Conservation (phyloP, 164 flowering plant species). For the Umbilicus rupestris region DNA sequence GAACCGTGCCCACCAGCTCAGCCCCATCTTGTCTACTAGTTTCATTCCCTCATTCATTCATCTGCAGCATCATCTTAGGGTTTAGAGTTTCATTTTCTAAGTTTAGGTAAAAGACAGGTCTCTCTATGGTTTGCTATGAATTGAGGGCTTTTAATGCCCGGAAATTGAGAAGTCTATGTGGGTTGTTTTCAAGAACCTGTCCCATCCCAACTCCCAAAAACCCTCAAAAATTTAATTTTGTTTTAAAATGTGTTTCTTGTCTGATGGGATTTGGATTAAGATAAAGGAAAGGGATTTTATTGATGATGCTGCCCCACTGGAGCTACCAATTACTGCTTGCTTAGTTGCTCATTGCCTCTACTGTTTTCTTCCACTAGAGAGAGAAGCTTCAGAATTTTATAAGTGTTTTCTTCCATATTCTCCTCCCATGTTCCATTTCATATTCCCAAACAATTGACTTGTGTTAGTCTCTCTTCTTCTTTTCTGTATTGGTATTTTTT, state of each 20-base stretch:
- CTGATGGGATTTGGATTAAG: too few species aligned
- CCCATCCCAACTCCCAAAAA: neutral
- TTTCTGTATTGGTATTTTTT: neutral
- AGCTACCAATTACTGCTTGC: neutral
- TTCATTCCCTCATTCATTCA: too few species aligned
- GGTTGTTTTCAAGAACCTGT: neutral
- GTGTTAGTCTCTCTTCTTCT: too few species aligned
- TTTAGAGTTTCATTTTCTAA: neutral
- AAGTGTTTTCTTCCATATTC: neutral
- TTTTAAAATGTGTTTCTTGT: neutral
- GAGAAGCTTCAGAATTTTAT: neutral
- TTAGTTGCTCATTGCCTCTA: neutral
- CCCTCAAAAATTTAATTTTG: neutral
- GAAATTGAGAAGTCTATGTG: too few species aligned
- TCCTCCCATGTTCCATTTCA: too few species aligned
- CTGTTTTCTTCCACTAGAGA: neutral
- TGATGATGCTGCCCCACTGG: neutral
- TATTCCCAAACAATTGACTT: slow-evolving; percentile 2
- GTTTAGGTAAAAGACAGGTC: slow-evolving; percentile 4
- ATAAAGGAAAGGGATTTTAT: neutral
- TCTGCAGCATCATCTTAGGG: too few species aligned
- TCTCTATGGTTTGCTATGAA: neutral
- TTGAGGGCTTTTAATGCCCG: neutral
- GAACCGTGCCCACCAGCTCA: neutral
- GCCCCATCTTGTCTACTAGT: too few species aligned